Evolutionary conservation across 495 filamentous ascomycete species (phyloP).

Genomic region (Tuber borchii): DNA sequence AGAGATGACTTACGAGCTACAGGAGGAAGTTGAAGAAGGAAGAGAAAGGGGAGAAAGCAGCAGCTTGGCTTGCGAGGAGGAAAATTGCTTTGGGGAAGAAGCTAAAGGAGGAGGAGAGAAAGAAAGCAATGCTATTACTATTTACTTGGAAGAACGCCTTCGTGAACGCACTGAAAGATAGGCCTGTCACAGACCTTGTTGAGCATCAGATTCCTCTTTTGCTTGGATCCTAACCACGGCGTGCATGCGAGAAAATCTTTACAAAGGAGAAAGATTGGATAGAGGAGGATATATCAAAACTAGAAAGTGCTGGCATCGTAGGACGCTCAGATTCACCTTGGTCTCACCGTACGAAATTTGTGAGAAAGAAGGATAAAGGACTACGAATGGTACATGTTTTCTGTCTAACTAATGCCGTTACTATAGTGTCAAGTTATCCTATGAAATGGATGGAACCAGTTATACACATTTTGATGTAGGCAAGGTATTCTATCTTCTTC

Average conservation of each 20-base stretch:
- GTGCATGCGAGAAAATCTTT: background rate
- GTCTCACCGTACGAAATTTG: constrained; percentile 5
- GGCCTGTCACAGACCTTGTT: background rate
- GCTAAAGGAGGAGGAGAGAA: background rate
- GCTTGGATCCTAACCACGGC: background rate
- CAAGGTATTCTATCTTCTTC: too few relatives aligned
- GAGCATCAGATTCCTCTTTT: constrained; percentile 8
- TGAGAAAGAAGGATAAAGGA: background rate
- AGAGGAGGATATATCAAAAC: background rate
- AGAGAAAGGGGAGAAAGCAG: background rate
- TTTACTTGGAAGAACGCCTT: constrained; percentile 17
- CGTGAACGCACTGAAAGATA: background rate
- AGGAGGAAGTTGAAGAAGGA: background rate
- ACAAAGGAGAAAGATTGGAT: background rate
- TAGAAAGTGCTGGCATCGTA: constrained; percentile 10
- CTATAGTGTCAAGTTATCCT: background rate
- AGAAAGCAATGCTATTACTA: background rate
- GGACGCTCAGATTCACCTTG: constrained; percentile 5
- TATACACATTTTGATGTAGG: background rate
- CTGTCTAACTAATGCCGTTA: background rate
- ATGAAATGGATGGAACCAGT: constrained; percentile 13
- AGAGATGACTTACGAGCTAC: background rate
- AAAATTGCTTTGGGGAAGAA: background rate
- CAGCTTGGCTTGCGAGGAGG: background rate
- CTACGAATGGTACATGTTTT: constrained; percentile 3